phyloP scores from a whole-genome alignment of 2,329 filamentous ascomycete genomes.

The Gremmenia infestans region DNA sequence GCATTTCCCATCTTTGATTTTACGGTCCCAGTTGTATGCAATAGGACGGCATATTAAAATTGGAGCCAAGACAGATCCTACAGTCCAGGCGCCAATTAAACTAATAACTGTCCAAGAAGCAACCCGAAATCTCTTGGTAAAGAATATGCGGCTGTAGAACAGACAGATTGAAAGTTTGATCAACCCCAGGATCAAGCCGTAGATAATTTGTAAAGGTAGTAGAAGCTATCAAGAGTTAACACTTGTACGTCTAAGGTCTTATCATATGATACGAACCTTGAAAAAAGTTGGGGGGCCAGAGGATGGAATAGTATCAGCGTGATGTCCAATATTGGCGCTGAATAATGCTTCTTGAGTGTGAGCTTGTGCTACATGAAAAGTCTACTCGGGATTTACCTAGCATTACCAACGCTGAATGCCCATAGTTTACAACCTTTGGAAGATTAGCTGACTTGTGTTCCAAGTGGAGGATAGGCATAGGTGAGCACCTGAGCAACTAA shows the following conservation, averaged over 20 bases:
- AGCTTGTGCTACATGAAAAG: background rate
- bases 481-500: slow-evolving; percentile 1
- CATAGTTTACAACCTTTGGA: background rate
- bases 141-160: slow-evolving; percentile 8
- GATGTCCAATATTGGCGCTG: background rate
- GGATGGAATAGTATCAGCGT: background rate
- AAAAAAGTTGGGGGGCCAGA: background rate
- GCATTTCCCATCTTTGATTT: background rate
- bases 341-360: background rate
- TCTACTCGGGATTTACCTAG: background rate
- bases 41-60: slow-evolving; percentile 3
- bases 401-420: background rate
- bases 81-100: slow-evolving; percentile 1
- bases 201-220: background rate
- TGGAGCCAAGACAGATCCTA: background rate
- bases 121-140: background rate
- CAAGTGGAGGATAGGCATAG: background rate
- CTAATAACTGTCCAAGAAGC: background rate
- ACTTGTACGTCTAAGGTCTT: background rate
- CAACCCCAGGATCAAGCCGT: background rate
- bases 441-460: background rate
- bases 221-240: background rate
- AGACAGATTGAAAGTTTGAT: slow-evolving; percentile 29
- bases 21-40: slow-evolving; percentile 2
- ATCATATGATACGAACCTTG: background rate